Percentiles rank a stretch among this genome's conserved stretches.
Conservation (phyloP, 2,329 filamentous ascomycete genomes). For the Pyrenophora seminiperda region DNA sequence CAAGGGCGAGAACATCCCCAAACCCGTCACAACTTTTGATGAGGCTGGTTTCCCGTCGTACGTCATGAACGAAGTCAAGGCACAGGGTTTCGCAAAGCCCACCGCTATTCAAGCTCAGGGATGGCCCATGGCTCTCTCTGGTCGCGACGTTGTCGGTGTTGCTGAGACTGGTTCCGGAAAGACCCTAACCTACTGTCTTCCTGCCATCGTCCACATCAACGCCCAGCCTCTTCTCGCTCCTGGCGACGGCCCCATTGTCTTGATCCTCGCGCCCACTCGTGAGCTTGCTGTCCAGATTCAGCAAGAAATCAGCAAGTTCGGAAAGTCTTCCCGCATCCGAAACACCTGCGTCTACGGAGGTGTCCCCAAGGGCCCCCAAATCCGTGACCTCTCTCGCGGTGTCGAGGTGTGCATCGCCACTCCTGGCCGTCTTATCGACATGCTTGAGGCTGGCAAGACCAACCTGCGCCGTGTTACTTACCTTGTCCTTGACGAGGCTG, state of each 20-base stretch:
- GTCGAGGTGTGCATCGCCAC: slow-evolving; percentile 99
- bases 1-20: slow-evolving; percentile 79
- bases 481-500: slow-evolving; percentile 96
- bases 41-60: slow-evolving; percentile 97
- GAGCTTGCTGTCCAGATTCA: slow-evolving; percentile 99
- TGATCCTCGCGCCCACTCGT: slow-evolving; percentile 94
- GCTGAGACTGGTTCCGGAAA: slow-evolving; percentile 99
- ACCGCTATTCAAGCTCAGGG: slow-evolving; percentile 98
- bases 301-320: slow-evolving; percentile 97
- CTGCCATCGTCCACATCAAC: slow-evolving; percentile 99
- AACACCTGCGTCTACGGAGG: slow-evolving; percentile 99
- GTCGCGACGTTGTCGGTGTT: slow-evolving; percentile 98
- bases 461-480: slow-evolving; percentile 98
- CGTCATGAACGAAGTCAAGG: slow-evolving; percentile 98
- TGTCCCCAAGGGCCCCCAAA: slow-evolving; percentile 97
- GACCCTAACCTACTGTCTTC: slow-evolving; percentile 97
- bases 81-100: slow-evolving; percentile 90
- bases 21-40: slow-evolving; percentile 95
- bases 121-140: slow-evolving; percentile 98
- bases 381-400: slow-evolving; percentile 89
- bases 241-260: slow-evolving; percentile 93
- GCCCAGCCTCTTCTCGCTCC: slow-evolving; percentile 94
- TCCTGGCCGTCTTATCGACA: slow-evolving; percentile 95
- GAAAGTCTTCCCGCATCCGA: slow-evolving; percentile 94
- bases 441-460: slow-evolving; percentile 97